A percentile compares a stretch with the other conserved stretches of the same genome.
Evolutionary conservation across 768 basidiomycete genomes (phyloP).

Genomic region (Suillus hirtellus): DNA sequence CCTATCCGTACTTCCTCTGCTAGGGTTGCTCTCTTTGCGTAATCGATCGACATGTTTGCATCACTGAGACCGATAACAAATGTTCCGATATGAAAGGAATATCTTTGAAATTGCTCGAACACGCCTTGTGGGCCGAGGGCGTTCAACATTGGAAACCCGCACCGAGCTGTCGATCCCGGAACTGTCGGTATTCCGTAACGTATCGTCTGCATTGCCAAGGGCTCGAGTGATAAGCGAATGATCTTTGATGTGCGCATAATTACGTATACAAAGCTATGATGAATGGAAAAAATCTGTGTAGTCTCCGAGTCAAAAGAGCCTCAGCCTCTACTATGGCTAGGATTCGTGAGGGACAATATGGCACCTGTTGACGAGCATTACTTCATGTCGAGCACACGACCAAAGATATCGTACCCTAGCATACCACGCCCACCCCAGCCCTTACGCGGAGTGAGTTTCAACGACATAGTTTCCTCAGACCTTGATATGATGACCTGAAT

Average conservation of each 20-base stretch:
- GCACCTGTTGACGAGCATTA: conserved; percentile 41
- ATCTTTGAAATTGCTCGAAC: not conserved
- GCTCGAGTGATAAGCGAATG: not conserved
- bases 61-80: not conserved
- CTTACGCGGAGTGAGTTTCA: conserved; percentile 66
- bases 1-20: not conserved
- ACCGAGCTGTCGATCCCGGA: not conserved
- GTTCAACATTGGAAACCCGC: not conserved
- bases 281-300: not conserved
- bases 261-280: not conserved
- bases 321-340: not conserved
- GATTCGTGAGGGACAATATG: conserved; percentile 55
- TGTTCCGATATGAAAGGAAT: not conserved
- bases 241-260: not conserved
- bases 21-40: not conserved
- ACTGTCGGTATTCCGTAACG: no score
- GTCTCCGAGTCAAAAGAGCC: not conserved
- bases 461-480: conserved; percentile 40
- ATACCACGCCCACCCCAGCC: conserved; percentile 89
- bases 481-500: conserved; percentile 62
- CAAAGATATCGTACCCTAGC: conserved; percentile 60
- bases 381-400: not conserved
- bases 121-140: not conserved
- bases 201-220: not conserved
- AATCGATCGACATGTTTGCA: not conserved